Evolutionary conservation across 1,284 basidiomycete species (phyloP), one percentile per base, ranked within the genome.

Genomic region (Microstroma glucosiphilum): DNA sequence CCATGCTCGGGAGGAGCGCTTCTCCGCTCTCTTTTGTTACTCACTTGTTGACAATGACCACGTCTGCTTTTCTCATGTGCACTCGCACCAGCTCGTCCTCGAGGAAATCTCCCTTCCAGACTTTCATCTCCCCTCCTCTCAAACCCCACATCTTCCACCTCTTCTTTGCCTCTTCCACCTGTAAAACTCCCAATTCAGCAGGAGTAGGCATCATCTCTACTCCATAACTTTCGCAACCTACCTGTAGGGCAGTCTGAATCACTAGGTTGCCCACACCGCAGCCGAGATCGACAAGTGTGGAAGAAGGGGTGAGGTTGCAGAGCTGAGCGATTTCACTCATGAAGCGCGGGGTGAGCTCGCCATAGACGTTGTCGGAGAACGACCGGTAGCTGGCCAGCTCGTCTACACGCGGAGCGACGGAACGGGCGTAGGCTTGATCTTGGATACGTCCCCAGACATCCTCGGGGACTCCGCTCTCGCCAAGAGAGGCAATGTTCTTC

Each of bases 241-340:
- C 82, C 73, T 83, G 83, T n/a, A 85, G 69, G 0, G 83, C 81
- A 1, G 82, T 81, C 67, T 85, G 84, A 0, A 85, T 75, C 2
- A 84, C 79, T 46, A 83, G 82, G 65, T 85, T 85, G 30, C 83
- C 83, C 0, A 85, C 84, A 0, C 84, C 84, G 1, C 81, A 82
- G 0, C 84, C 84, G 13, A 85, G 80, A 69, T 85, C 84, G 25
- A 85, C 75, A 64, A 82, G 80, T 12, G 79, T 75, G 25, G 75
- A 77, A 26, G 63, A 62, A 0, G 80, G 77, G 1, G 76, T 74
- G 0, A 82, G 68, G 6, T 57, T 40, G 8, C 79, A 78, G 46
- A 79, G 69, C 21, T 78, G 69, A 1, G 79, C 74, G 43, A 82
- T 76, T 63, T 81, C 77, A 23, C 78, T 77, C 62, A 81, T 73